Evolutionary conservation across 176 grass and related monocot genomes (phyloP), one percentile per base, ranked within the genome.

Genomic region (Tuctoria greenei): DNA sequence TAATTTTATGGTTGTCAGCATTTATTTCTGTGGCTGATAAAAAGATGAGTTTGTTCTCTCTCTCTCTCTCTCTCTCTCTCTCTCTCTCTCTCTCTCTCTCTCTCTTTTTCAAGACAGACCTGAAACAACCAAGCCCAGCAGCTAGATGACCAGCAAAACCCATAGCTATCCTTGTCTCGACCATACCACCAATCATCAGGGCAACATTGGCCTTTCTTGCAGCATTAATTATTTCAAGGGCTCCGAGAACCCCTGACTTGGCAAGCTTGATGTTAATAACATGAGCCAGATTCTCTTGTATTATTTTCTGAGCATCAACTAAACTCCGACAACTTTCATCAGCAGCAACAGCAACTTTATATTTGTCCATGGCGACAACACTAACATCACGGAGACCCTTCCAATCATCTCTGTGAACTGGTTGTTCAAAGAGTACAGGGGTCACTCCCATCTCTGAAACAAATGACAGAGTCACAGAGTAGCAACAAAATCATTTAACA

Each of bases 121-220:
- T 95, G 84, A 99, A 99, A 79, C 95, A 90, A 62, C 89, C 91
- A 26, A 99, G 84, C 5, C 95, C 95, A 92, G 95, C 91, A 71
- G 95, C 91, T 41, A 95, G 87, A 84, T 99, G 95, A 20, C 89
- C 91, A 55, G 95, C 87, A 59, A 99, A 99, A 54, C 95, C 91
- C 91, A 95, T 95, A 27, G 89, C 91, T 0, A 99, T 78, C 63
- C 91, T 92, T 51, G 95, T 99, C 83, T 99, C 92, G 6, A 99
- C 92, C 95, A 99, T 99, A 55, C 95, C 92, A 20, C 95, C 95
- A 54, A 99, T 95, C 95, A 99, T 99, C 68, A 99, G 89, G 5
- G 82, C 73, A 41, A 88, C 20, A 10, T 82, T 71, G 4, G 84
- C 82, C 49, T 88, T 90, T 88, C 87, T 90, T 63, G 91, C 91